These are phyloP conservation scores for Nyssa sinensis DNA, from an alignment of 148 eudicot species.

Conservation along the genomic window DNA sequence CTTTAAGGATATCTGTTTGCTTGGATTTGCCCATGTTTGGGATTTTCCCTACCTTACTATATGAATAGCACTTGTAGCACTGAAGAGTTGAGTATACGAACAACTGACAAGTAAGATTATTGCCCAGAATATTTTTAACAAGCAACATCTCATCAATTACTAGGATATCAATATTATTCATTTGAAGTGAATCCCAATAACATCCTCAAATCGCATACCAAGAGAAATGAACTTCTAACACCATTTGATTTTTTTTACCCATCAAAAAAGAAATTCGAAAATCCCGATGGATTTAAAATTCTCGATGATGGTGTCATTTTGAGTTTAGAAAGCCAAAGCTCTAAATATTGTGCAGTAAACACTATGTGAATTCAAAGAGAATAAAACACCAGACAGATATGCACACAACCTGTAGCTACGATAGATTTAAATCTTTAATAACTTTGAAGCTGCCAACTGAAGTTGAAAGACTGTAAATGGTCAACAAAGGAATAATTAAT, in stretches of 20 bases:
- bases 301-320: not conserved
- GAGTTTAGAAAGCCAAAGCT: not conserved
- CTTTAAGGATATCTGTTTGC: not conserved
- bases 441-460: not conserved
- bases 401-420: not conserved
- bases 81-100: not conserved
- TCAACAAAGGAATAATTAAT: conserved; percentile 13
- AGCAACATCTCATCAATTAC: not conserved
- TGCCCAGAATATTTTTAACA: not conserved
- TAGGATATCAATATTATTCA: not conserved
- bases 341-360: not conserved
- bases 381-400: not conserved
- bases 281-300: not conserved
- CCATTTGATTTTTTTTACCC: not conserved
- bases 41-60: not conserved
- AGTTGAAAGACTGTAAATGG: not conserved
- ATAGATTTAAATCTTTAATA: not conserved
- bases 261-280: not conserved
- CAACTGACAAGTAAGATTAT: not conserved
- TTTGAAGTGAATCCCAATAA: not conserved
- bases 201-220: not conserved
- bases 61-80: not conserved
- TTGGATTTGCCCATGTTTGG: not conserved
- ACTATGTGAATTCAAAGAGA: not conserved
- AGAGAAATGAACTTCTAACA: not conserved